These are phyloP conservation scores for Dispira simplex DNA, from an alignment of 192 early-diverging fungal genomes.

Conservation along the genomic window DNA sequence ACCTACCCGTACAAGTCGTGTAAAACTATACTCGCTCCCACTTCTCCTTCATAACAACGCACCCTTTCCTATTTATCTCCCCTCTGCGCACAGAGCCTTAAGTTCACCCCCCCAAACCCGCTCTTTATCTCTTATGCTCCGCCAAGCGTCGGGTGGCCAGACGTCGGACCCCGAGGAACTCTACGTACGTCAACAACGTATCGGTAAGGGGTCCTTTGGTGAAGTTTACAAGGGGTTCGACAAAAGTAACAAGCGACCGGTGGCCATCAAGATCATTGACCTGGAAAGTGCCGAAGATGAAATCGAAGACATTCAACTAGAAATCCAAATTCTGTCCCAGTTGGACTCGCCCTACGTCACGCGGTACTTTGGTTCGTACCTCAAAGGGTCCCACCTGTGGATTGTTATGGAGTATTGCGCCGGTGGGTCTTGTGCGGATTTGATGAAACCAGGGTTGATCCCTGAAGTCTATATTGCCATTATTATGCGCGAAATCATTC, in stretches of 20 bases:
- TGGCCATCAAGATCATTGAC: constrained; percentile 98
- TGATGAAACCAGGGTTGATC: constrained; percentile 77
- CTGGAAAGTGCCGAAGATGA: constrained; percentile 94
- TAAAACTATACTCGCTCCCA: no score
- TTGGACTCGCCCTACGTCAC: constrained; percentile 79
- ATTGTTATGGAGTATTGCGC: constrained; percentile 98
- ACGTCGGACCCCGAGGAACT: constrained; percentile 41
- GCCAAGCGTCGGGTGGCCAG: not conserved
- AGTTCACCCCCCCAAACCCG: not conserved
- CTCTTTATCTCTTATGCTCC: not conserved
- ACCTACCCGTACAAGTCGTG: no score
- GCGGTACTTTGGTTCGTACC: constrained; percentile 77
- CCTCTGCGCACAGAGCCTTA: no score
- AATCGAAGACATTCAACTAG: constrained; percentile 97
- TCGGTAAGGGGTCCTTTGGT: constrained; percentile 49
- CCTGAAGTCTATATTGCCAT: constrained; percentile 86
- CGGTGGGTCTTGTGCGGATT: constrained; percentile 87
- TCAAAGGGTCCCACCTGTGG: constrained; percentile 83
- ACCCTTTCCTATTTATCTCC: not conserved
- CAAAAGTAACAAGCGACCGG: constrained; percentile 42
- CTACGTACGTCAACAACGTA: constrained; percentile 49
- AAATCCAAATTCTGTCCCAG: constrained; percentile 90
- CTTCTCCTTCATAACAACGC: not conserved
- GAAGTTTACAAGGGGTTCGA: constrained; percentile 41
- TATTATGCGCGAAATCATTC: constrained; percentile 73